Conservation (phyloP, 2,329 filamentous ascomycete species). For the Pezicula rhizophila region DNA sequence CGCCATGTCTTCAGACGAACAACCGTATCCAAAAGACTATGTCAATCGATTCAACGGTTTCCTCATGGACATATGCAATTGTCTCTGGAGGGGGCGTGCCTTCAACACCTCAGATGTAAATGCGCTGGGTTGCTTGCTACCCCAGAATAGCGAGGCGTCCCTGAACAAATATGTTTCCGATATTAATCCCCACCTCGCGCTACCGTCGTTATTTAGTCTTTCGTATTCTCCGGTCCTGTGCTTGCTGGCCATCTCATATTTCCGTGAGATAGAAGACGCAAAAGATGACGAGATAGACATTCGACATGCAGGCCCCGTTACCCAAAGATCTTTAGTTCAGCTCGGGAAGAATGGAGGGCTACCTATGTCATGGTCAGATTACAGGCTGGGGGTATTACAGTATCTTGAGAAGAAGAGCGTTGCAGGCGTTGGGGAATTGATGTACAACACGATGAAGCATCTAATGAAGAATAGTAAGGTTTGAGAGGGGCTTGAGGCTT, state of each 20-base stretch:
- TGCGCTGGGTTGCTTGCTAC: slow-evolving; percentile 46
- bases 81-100: slow-evolving; percentile 70
- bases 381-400: slow-evolving; percentile 64
- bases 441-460: slow-evolving; percentile 77
- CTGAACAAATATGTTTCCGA: slow-evolving; percentile 43
- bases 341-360: slow-evolving; percentile 62
- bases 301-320: slow-evolving; percentile 64
- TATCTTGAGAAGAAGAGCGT: slow-evolving; percentile 60
- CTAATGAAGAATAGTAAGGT: slow-evolving; percentile 38
- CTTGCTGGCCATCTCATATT: slow-evolving; percentile 46
- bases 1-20: slow-evolving; percentile 39
- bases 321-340: slow-evolving; percentile 56
- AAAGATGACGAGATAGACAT: slow-evolving; percentile 35
- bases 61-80: slow-evolving; percentile 82
- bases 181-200: slow-evolving; percentile 40
- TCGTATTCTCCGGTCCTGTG: slow-evolving; percentile 54
- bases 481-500: background rate
- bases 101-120: slow-evolving; percentile 61
- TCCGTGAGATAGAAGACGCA: slow-evolving; percentile 53
- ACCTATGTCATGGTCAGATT: slow-evolving; percentile 65
- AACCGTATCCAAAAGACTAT: slow-evolving; percentile 49
- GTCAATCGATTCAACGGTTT: slow-evolving; percentile 74
- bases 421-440: slow-evolving; percentile 60
- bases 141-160: slow-evolving; percentile 32
- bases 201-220: slow-evolving; percentile 49